phyloP scores from a whole-genome alignment of 2,329 filamentous ascomycete genomes.

The Colletotrichum simmondsii region DNA sequence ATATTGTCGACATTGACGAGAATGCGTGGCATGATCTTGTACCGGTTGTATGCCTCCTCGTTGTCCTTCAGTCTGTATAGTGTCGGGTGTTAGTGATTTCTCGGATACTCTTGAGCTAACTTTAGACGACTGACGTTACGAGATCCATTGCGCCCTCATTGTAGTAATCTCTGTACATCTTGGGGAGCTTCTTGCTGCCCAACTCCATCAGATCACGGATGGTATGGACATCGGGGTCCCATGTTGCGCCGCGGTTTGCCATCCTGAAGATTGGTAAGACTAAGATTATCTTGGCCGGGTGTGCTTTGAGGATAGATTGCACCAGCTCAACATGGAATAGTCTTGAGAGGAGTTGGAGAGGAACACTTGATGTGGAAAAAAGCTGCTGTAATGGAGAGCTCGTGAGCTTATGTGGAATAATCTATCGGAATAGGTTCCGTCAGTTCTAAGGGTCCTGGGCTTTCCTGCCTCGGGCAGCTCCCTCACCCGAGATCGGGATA shows the following conservation, averaged over 20 bases:
- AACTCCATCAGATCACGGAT: constrained; percentile 50
- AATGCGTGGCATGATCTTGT: constrained; percentile 59
- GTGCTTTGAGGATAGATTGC: neutral
- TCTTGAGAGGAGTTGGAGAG: too few species aligned
- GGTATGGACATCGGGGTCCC: constrained; percentile 25
- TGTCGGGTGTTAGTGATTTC: constrained; percentile 32
- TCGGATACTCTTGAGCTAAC: neutral
- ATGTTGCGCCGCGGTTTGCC: constrained; percentile 32
- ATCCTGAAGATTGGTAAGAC: neutral
- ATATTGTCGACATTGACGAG: constrained; percentile 51
- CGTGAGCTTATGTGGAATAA: neutral
- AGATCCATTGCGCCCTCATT: constrained; percentile 68
- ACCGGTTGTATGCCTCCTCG: constrained; percentile 60
- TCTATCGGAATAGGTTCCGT: neutral
- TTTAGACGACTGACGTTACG: constrained; percentile 48
- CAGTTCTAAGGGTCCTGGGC: neutral
- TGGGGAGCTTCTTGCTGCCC: constrained; percentile 50
- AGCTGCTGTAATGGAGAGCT: neutral
- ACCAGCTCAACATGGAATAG: neutral
- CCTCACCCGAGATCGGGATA: neutral
- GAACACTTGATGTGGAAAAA: neutral
- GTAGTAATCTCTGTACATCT: constrained; percentile 61
- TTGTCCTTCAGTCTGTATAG: constrained; percentile 58
- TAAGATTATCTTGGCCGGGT: too few species aligned
- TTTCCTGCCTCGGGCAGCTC: neutral